Conservation (phyloP, 768 basidiomycete species). For the Mycena belliarum region DNA sequence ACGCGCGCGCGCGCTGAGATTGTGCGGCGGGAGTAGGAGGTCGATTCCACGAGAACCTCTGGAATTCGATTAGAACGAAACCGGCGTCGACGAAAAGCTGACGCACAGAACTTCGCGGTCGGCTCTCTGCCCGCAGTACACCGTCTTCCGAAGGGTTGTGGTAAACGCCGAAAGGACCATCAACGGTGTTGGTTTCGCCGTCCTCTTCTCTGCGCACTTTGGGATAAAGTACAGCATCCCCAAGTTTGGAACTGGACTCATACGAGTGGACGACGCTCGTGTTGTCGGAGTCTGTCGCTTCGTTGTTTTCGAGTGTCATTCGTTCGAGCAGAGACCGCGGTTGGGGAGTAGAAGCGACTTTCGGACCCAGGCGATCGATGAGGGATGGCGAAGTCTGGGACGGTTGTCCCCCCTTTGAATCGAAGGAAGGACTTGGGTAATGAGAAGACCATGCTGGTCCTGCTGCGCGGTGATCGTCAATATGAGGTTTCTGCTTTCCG, state of each 20-base stretch:
- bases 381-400: neutral
- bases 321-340: conserved; percentile 14
- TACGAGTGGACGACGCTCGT: neutral
- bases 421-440: neutral
- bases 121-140: neutral
- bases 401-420: neutral
- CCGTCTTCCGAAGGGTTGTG: neutral
- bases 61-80: neutral
- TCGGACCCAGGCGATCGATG: conserved; percentile 14
- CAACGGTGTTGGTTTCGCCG: neutral
- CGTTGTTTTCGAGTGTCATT: conserved; percentile 1
- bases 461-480: neutral
- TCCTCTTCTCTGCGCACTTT: neutral
- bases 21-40: neutral
- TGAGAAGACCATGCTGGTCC: neutral
- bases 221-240: neutral
- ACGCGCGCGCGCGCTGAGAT: neutral
- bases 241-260: neutral
- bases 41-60: neutral
- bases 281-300: neutral
- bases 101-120: neutral
- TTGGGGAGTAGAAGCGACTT: neutral
- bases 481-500: neutral
- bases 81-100: neutral
- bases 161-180: neutral